Percentiles rank a stretch among this genome's conserved stretches.
Conservation (phyloP, 1,284 basidiomycete genomes). For the Vanrija sp. region DNA sequence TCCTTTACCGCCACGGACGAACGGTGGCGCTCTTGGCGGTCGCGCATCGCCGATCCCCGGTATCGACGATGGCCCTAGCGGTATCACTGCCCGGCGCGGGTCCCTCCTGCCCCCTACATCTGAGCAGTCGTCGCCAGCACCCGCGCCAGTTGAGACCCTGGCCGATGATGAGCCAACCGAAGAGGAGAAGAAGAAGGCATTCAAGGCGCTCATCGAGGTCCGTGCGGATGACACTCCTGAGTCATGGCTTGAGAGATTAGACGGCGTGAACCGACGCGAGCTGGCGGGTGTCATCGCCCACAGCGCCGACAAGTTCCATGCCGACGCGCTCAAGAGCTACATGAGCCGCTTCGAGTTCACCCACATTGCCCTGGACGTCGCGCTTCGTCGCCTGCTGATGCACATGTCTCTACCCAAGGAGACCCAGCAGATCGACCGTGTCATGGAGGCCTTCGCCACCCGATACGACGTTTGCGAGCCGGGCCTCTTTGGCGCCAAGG, state of each 20-base stretch:
- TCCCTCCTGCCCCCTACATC: background rate
- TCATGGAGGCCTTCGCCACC: conserved; percentile 90
- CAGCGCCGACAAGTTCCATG: conserved; percentile 71
- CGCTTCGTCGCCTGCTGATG: conserved; percentile 86
- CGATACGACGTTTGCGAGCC: conserved; percentile 83
- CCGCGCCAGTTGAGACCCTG: too few species aligned
- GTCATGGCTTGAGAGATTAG: conserved; percentile 63
- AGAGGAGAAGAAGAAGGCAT: background rate
- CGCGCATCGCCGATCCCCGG: too few species aligned
- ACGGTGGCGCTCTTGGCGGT: too few species aligned
- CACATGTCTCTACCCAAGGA: conserved; percentile 85
- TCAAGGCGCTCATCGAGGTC: background rate
- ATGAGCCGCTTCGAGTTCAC: conserved; percentile 76
- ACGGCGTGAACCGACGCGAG: conserved; percentile 67
- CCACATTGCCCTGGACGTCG: conserved; percentile 79
- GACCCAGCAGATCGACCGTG: conserved; percentile 97
- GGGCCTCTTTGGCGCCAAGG: conserved; percentile 70
- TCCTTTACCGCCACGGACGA: conserved; percentile 28
- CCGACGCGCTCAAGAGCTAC: conserved; percentile 66
- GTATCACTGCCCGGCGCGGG: background rate
- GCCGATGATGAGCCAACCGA: too few species aligned
- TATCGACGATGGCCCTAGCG: background rate
- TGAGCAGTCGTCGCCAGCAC: too few species aligned
- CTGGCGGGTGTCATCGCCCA: conserved; percentile 72
- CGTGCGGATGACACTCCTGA: conserved; percentile 62